phyloP scores from a whole-genome alignment of 805 yeast genomes.

The Candida koratica region DNA sequence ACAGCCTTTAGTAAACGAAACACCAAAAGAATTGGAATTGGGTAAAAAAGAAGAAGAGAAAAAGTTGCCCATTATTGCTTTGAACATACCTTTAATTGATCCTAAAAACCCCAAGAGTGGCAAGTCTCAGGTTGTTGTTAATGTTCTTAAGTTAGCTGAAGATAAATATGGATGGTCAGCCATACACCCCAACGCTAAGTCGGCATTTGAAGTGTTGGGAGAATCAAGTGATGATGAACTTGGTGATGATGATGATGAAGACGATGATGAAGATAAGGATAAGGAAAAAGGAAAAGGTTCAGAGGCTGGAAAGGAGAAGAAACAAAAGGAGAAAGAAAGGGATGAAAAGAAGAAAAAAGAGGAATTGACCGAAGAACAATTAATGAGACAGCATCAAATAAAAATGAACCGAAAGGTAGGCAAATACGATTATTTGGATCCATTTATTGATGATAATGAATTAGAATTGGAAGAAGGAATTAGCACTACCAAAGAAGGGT shows the following conservation, averaged over 20 bases:
- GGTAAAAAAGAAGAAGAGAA: conserved; percentile 21
- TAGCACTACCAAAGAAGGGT: conserved; percentile 90
- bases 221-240: conserved; percentile 31
- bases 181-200: conserved; percentile 63
- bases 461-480: conserved; percentile 89
- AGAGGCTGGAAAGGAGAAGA: conserved; percentile 20
- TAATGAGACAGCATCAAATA: conserved; percentile 42
- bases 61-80: conserved; percentile 48
- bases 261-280: conserved; percentile 24
- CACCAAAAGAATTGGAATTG: conserved; percentile 9
- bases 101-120: conserved; percentile 51
- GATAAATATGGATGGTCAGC: conserved; percentile 79
- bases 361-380: conserved; percentile 39
- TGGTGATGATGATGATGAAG: conserved; percentile 25
- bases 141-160: conserved; percentile 70
- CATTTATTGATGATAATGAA: conserved; percentile 95
- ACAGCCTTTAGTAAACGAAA: conserved; percentile 5
- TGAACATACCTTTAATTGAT: conserved; percentile 49
- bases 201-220: conserved; percentile 50
- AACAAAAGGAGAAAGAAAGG: conserved; percentile 60
- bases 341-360: conserved; percentile 33
- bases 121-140: conserved; percentile 61
- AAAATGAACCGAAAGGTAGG: conserved; percentile 73
- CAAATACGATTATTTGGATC: conserved; percentile 88
- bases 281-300: conserved; percentile 14